These are phyloP conservation scores for Picea abies DNA, from an alignment of 83 land plant species.

Conservation along the genomic window DNA sequence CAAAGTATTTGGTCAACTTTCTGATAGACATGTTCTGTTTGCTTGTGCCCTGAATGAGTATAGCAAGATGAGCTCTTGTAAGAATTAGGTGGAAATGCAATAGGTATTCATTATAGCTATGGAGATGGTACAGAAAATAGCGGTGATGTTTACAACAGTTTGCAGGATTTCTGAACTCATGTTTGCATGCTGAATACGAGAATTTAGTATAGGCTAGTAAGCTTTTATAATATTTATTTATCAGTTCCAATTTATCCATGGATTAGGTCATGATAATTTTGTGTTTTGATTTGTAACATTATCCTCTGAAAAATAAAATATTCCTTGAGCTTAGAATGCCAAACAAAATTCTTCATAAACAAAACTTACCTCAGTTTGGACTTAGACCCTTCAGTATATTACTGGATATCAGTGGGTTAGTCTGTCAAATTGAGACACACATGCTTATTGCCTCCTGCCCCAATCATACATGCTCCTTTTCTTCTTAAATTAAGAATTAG, in stretches of 20 bases:
- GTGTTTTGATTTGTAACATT: not conserved
- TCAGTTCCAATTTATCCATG: not conserved
- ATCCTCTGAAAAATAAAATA: not conserved
- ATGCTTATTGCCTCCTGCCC: no score
- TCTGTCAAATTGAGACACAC: no score
- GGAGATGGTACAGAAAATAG: not conserved
- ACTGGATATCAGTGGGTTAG: not conserved
- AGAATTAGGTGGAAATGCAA: not conserved
- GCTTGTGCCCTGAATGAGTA: not conserved
- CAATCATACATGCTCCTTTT: no score
- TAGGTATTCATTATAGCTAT: slow-evolving; percentile 6
- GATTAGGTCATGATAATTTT: not conserved
- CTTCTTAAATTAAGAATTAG: no score
- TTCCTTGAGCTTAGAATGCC: not conserved
- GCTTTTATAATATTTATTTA: not conserved
- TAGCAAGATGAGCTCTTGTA: slow-evolving; percentile 5
- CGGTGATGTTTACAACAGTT: not conserved
- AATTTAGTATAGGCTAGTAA: not conserved
- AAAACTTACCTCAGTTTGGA: not conserved
- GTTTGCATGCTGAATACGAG: not conserved
- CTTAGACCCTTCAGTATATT: not conserved
- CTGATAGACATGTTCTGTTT: not conserved
- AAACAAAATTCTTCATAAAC: not conserved
- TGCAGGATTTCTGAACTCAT: not conserved
- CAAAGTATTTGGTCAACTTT: not conserved